These are phyloP conservation scores for Irpex sp. DNA, from an alignment of 1,284 basidiomycete species.

Conservation along the genomic window DNA sequence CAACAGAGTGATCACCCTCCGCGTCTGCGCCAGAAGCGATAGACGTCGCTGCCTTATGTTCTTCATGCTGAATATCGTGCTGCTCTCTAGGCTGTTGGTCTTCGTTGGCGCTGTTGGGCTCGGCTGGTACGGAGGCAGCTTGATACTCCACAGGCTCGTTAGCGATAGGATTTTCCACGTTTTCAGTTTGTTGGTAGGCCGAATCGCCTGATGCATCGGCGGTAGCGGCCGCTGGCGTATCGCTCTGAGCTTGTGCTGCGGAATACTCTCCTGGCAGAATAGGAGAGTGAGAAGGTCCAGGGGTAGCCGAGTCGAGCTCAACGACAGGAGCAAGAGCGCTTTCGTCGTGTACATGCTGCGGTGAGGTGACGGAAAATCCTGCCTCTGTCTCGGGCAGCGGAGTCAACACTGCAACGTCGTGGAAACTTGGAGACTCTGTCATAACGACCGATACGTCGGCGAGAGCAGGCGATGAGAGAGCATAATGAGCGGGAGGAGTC, in stretches of 20 bases:
- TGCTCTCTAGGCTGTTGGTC: constrained; percentile 11
- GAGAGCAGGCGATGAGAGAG: not conserved
- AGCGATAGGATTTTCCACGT: not conserved
- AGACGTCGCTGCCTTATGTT: not conserved
- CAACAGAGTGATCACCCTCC: constrained; percentile 1
- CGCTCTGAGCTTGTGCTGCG: not conserved
- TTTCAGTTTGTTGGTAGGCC: not conserved
- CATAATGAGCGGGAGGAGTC: not conserved
- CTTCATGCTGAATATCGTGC: not conserved
- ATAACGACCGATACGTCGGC: not conserved
- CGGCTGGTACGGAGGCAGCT: not conserved
- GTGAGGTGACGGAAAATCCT: not conserved
- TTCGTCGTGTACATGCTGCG: not conserved
- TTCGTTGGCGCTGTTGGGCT: not conserved
- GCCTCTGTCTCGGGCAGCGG: not conserved
- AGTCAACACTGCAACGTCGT: not conserved
- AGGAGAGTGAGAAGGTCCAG: not conserved
- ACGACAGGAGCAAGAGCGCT: not conserved
- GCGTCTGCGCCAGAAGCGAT: constrained; percentile 4
- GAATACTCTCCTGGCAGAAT: not conserved
- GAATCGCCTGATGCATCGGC: not conserved
- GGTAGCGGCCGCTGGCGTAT: not conserved
- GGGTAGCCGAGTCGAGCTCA: not conserved
- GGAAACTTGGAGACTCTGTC: not conserved
- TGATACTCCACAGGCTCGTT: not conserved